Evolutionary conservation across 2,329 filamentous ascomycete species (phyloP).

Genomic region (Aureobasidium leucospermi): DNA sequence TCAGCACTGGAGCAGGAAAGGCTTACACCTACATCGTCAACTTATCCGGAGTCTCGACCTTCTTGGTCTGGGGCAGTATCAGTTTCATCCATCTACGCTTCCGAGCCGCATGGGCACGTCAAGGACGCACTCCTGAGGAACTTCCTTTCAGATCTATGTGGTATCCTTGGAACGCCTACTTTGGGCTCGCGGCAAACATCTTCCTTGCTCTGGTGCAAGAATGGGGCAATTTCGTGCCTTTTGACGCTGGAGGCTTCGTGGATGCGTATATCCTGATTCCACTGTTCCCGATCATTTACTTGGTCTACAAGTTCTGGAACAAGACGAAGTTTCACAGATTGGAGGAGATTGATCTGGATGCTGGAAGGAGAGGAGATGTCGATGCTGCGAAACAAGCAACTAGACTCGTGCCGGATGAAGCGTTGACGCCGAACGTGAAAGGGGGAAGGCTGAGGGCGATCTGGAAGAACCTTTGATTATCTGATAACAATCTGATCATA

Average conservation of each 20-base stretch:
- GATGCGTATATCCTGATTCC: conserved; percentile 50
- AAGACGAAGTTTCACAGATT: conserved; percentile 30
- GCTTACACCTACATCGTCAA: conserved; percentile 60
- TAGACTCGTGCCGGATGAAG: conserved; percentile 6
- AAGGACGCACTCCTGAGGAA: conserved; percentile 47
- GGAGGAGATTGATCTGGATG: conserved; percentile 36
- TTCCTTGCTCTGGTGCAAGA: conserved; percentile 47
- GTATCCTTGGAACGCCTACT: conserved; percentile 47
- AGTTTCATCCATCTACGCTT: conserved; percentile 66
- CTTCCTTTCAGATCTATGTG: conserved; percentile 43
- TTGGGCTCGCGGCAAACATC: conserved; percentile 41
- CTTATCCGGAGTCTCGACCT: conserved; percentile 61
- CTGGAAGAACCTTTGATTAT: background rate
- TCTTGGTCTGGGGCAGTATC: conserved; percentile 65
- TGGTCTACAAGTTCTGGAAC: conserved; percentile 41
- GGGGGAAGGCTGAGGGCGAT: background rate
- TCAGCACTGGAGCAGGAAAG: conserved; percentile 57
- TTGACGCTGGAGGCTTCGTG: conserved; percentile 44
- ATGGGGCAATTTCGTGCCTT: conserved; percentile 47
- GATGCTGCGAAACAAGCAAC: conserved; percentile 20
- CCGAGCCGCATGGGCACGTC: conserved; percentile 53
- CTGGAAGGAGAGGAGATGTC: conserved; percentile 33
- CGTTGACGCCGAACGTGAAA: background rate
- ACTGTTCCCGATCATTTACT: conserved; percentile 40
- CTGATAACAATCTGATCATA: too few species aligned